A percentile compares a stretch with the other conserved stretches of the same genome.
phyloP scores from a whole-genome alignment of 306 rosid genomes.

The Calophaca sinica region DNA sequence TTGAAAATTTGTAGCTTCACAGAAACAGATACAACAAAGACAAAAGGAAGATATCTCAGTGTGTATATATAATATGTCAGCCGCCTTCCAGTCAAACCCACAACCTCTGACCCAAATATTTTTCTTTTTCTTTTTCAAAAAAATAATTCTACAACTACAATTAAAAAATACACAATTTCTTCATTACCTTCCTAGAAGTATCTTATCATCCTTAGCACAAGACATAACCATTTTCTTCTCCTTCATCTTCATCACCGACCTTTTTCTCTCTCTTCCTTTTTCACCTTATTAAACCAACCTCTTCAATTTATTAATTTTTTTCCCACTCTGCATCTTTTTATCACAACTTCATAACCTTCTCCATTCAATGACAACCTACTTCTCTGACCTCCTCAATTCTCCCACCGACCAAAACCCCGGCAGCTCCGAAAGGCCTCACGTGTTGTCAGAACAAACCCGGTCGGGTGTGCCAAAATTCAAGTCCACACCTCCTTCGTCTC shows the following conservation, averaged over 20 bases:
- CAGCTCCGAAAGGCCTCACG: slow-evolving; percentile 26
- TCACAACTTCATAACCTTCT: slow-evolving; percentile 52
- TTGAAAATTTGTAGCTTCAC: too few relatives aligned
- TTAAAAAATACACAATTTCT: neutral
- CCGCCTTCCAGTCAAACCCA: slow-evolving; percentile 65
- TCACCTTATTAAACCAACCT: neutral
- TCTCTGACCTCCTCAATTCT: slow-evolving; percentile 73
- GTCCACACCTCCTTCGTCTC: slow-evolving; percentile 81
- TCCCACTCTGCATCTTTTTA: neutral
- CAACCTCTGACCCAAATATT: slow-evolving; percentile 62
- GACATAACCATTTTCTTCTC: too few relatives aligned
- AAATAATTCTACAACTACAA: neutral
- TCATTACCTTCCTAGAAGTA: slow-evolving; percentile 56
- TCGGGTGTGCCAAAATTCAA: slow-evolving; percentile 83
- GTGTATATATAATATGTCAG: too few relatives aligned
- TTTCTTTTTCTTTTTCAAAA: neutral
- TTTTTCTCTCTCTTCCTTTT: slow-evolving; percentile 26
- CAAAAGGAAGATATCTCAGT: neutral
- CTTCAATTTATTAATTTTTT: neutral
- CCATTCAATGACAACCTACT: slow-evolving; percentile 74
- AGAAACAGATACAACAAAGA: too few relatives aligned
- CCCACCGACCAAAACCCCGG: slow-evolving; percentile 41
- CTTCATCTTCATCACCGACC: neutral
- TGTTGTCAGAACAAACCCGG: slow-evolving; percentile 61
- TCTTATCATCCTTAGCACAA: slow-evolving; percentile 24